Percentiles rank a stretch among this genome's conserved stretches.
Conservation (phyloP, 192 early-diverging fungal genomes). For the Coemansia sp. region DNA sequence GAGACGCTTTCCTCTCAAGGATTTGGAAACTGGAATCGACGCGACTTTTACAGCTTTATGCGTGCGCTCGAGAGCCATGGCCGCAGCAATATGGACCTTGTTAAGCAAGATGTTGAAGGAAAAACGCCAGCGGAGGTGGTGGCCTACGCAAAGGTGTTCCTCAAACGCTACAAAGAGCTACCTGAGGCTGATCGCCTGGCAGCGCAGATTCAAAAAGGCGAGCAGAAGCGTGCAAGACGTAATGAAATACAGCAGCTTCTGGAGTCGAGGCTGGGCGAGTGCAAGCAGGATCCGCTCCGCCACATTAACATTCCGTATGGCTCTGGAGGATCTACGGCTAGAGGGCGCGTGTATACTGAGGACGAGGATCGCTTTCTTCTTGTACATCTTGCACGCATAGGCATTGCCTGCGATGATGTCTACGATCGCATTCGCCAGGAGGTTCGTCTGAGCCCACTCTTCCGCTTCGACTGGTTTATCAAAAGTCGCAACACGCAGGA, state of each 20-base stretch:
- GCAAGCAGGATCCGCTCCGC: conserved; percentile 77
- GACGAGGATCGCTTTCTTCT: conserved; percentile 97
- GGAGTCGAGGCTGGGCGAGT: conserved; percentile 65
- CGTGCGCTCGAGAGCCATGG: conserved; percentile 86
- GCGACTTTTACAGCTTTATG: conserved; percentile 85
- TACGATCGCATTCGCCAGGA: conserved; percentile 91
- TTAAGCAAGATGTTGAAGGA: conserved; percentile 88
- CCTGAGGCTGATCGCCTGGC: conserved; percentile 84
- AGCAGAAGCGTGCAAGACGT: conserved; percentile 73
- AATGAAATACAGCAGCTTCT: conserved; percentile 83
- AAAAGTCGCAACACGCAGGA: conserved; percentile 89
- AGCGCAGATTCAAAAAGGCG: conserved; percentile 85
- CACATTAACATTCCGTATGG: conserved; percentile 89
- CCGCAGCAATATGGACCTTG: conserved; percentile 67
- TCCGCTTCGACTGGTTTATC: conserved; percentile 98
- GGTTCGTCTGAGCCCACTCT: conserved; percentile 74
- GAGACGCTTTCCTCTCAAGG: conserved; percentile 65
- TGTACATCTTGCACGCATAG: conserved; percentile 82
- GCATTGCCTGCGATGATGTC: conserved; percentile 87
- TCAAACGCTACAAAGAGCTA: conserved; percentile 85
- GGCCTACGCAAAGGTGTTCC: conserved; percentile 84
- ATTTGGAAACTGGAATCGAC: conserved; percentile 88
- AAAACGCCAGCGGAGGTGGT: conserved; percentile 86
- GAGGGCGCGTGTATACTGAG: conserved; percentile 86
- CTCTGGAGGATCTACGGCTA: conserved; percentile 64